These are phyloP conservation scores for Penicillium brasilianum DNA, from an alignment of 2,329 filamentous ascomycete species.

Conservation along the genomic window DNA sequence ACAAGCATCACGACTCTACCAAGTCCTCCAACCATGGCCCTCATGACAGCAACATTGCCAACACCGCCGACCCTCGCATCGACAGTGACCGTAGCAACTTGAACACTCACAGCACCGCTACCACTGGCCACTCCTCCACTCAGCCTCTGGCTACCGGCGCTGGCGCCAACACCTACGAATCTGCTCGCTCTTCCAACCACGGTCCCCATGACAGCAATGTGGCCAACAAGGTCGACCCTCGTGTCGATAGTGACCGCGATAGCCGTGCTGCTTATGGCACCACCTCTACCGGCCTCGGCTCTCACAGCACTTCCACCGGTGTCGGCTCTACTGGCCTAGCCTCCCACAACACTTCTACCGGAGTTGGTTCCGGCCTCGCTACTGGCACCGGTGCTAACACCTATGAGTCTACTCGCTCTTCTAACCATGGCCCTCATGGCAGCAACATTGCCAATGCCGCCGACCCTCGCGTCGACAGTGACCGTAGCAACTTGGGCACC, in stretches of 20 bases:
- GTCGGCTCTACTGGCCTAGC: neutral
- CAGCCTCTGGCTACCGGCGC: constrained; percentile 1
- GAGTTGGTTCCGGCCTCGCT: neutral
- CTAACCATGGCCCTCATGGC: constrained; percentile 25
- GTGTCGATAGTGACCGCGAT: constrained; percentile 16
- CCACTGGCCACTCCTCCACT: constrained; percentile 4
- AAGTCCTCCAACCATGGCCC: constrained; percentile 20
- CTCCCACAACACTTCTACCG: neutral
- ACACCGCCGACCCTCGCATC: constrained; percentile 18
- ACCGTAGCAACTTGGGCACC: constrained; percentile 9
- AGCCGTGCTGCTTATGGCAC: constrained; percentile 3
- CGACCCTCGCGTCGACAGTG: constrained; percentile 26
- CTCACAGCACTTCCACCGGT: constrained; percentile 6
- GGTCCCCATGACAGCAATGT: constrained; percentile 20
- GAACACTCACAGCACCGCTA: constrained; percentile 1
- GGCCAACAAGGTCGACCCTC: constrained; percentile 17
- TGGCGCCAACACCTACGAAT: constrained; percentile 15
- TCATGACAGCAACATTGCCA: constrained; percentile 20
- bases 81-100: constrained; percentile 13
- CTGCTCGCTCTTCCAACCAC: constrained; percentile 12
- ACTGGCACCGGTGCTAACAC: constrained; percentile 12
- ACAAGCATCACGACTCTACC: constrained; percentile 9
- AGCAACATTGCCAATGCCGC: constrained; percentile 21
- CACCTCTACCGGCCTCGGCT: neutral
- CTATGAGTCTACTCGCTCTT: constrained; percentile 18